Conservation (phyloP, 495 filamentous ascomycete species). For the Talaromyces proteolyticus region DNA sequence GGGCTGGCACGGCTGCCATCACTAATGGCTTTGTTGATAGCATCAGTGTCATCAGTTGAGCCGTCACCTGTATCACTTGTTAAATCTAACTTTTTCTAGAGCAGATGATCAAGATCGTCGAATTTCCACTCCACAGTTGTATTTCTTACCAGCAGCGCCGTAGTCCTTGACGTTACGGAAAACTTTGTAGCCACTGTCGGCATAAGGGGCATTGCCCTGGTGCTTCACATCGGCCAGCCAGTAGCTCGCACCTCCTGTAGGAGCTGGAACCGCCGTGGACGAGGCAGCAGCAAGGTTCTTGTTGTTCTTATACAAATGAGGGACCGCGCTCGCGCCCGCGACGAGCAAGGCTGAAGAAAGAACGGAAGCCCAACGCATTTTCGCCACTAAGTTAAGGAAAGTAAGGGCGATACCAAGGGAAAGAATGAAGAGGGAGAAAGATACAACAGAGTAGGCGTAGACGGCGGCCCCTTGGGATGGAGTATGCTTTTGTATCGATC, state of each 20-base stretch:
- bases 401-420: background rate
- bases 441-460: background rate
- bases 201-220: conserved; percentile 57
- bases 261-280: conserved; percentile 15
- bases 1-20: conserved; percentile 41
- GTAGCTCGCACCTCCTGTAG: too few relatives aligned
- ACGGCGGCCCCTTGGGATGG: background rate
- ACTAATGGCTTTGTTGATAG: conserved; percentile 50
- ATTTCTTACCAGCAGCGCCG: conserved; percentile 45
- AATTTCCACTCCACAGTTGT: background rate
- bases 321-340: conserved; percentile 5
- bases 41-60: conserved; percentile 36
- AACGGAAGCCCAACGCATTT: conserved; percentile 5
- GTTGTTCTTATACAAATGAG: background rate
- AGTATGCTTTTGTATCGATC: background rate
- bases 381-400: conserved; percentile 3
- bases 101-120: too few relatives aligned
- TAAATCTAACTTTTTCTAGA: too few relatives aligned
- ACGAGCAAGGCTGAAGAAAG: conserved; percentile 4
- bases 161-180: conserved; percentile 79
- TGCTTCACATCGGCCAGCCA: conserved; percentile 66
- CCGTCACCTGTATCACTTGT: conserved; percentile 7
- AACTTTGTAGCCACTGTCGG: conserved; percentile 52
- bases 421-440: background rate
- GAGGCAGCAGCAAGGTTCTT: conserved; percentile 3